These are phyloP conservation scores for Leccinum broughii DNA, from an alignment of 768 basidiomycete genomes.

Conservation along the genomic window DNA sequence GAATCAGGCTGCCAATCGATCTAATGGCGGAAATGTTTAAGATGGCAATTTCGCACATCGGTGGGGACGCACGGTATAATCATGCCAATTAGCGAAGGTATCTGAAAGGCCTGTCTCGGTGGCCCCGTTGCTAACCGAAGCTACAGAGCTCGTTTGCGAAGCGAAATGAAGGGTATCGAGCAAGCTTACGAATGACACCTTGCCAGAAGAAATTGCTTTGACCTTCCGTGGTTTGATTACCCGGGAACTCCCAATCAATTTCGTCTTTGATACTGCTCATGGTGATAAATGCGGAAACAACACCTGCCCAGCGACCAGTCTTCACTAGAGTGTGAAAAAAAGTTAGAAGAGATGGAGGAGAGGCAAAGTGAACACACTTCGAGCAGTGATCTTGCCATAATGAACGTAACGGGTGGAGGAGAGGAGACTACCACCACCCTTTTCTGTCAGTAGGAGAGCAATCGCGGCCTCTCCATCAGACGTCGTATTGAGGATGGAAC, in stretches of 20 bases:
- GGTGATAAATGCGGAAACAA: constrained; percentile 83
- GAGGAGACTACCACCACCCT: constrained; percentile 73
- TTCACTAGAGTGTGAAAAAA: constrained; percentile 54
- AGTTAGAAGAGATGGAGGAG: background rate
- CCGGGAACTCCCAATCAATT: constrained; percentile 87
- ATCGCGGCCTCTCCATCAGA: constrained; percentile 59
- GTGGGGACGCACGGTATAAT: constrained; percentile 59
- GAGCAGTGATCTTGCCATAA: constrained; percentile 74
- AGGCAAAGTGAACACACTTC: constrained; percentile 37
- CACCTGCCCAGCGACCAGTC: constrained; percentile 75
- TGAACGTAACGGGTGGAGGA: constrained; percentile 81
- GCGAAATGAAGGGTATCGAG: background rate
- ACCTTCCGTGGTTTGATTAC: constrained; percentile 55
- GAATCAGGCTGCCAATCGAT: constrained; percentile 78
- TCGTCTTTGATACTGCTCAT: constrained; percentile 86
- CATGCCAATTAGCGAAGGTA: constrained; percentile 71
- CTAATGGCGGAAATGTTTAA: constrained; percentile 35
- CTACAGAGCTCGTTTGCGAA: constrained; percentile 26
- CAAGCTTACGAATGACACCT: constrained; percentile 58
- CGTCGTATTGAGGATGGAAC: constrained; percentile 64
- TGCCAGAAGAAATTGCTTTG: constrained; percentile 87
- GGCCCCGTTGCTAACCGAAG: constrained; percentile 49
- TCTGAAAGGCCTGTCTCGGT: constrained; percentile 52
- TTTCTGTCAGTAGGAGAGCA: constrained; percentile 64
- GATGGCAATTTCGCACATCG: background rate